Evolutionary conservation across 331 rosid genomes (phyloP), one percentile per base, ranked within the genome.

Genomic region (Malus hybrid): DNA sequence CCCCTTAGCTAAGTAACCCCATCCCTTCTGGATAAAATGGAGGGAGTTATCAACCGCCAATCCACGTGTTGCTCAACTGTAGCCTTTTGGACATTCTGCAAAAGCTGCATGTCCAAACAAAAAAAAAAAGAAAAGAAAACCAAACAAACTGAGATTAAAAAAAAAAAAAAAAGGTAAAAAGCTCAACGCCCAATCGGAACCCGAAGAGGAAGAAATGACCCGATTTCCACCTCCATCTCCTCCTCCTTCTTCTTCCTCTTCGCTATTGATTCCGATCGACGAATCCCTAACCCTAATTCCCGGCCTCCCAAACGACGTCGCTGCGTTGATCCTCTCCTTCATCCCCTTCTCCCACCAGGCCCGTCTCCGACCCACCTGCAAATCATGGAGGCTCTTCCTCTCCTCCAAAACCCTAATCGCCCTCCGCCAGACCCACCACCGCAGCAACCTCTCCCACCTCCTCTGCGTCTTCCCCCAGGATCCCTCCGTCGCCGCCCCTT

Each of bases 401-500:
- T 88, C 97, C 11, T 91, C 95, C n/a, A 81, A 80, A 29, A 28
- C 80, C 68, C 85, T 90, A 20, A n/a, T 87, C 29, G 44, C 82
- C 5, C 79, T 88, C 42, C 89, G 96, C 61, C 87, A 67, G 0
- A 65, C 33, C 28, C 86, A 81, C 79, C 70, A 42, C 48, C 48
- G 48, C 48, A 42, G 73, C 2, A 34, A 29, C 46, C 81, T 71
- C 54, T 85, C 88, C 14, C 85, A 77, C 71, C 90, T 93, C n/a
- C 86, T 93, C 31, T 93, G 96, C 60, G 70, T 93, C 36, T 93
- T 93, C 88, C 93, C 97, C 0, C 86, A 90, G 20, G 95, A 90
- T 80, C 98, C 97, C 16, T 85, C 84, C 4, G 77, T 90, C 13
- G 59, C 86, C 4, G 46, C 88, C 7, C 96, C 98, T 1, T 91